Evolutionary conservation across 164 flowering plant genomes (phyloP).

Genomic region (Tetrastigma voinierianum): DNA sequence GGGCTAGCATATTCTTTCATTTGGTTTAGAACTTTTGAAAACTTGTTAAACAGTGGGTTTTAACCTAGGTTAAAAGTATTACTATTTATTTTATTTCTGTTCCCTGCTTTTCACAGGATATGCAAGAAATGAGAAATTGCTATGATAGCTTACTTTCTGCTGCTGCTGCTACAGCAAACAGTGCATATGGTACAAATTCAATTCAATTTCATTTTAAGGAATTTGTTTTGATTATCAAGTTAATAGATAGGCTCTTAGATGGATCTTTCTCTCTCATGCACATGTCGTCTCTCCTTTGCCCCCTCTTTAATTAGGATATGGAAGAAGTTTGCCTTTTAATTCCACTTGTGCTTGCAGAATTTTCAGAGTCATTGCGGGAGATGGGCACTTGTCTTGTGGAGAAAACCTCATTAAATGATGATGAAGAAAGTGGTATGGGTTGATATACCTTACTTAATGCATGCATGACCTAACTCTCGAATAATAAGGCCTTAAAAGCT

Average conservation of each 20-base stretch:
- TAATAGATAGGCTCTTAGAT: not conserved
- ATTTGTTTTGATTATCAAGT: not conserved
- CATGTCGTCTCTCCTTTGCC: too few species aligned
- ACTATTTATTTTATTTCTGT: not conserved
- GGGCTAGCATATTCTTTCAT: too few species aligned
- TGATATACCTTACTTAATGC: too few species aligned
- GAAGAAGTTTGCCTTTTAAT: not conserved
- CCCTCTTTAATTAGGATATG: too few species aligned
- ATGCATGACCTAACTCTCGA: too few species aligned
- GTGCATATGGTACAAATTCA: constrained; percentile 70
- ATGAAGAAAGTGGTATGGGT: constrained; percentile 52
- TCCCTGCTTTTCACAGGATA: constrained; percentile 57
- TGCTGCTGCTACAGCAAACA: constrained; percentile 87
- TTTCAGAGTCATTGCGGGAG: constrained; percentile 69
- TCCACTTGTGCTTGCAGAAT: constrained; percentile 42
- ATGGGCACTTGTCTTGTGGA: constrained; percentile 71
- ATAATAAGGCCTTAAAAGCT: not conserved
- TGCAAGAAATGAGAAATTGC: constrained; percentile 88
- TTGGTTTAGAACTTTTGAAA: too few species aligned
- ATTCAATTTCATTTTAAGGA: not conserved
- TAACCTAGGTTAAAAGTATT: not conserved
- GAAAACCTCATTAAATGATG: constrained; percentile 44
- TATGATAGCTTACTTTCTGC: constrained; percentile 91
- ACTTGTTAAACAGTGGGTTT: not conserved
- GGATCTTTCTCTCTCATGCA: not conserved